Percentiles rank a stretch among this genome's conserved stretches.
Conservation (phyloP, 192 early-diverging fungal species). For the Rhizophagus sp. region DNA sequence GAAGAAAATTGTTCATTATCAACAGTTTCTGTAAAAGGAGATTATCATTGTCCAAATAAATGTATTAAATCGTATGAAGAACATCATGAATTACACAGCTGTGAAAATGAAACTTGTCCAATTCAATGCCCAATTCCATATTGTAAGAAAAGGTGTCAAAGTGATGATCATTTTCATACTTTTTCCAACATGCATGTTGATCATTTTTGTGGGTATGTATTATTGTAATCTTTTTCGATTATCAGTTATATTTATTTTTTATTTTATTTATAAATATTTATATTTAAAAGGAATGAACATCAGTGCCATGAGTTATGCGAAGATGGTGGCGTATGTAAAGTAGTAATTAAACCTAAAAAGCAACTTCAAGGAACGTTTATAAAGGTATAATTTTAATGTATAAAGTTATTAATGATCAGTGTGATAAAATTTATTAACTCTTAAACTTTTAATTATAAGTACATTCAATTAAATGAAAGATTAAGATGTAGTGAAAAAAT, state of each 20-base stretch:
- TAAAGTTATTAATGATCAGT: background rate
- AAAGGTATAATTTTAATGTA: background rate
- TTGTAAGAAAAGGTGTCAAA: conserved; percentile 6
- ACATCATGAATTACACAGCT: background rate
- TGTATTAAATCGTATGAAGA: conserved; percentile 12
- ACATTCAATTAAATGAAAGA: conserved; percentile 1
- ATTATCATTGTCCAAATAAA: conserved; percentile 18
- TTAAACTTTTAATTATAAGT: background rate
- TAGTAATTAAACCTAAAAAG: conserved; percentile 7
- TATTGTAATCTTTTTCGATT: background rate
- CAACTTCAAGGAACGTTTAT: conserved; percentile 17
- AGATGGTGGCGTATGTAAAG: conserved; percentile 24
- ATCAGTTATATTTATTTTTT: background rate
- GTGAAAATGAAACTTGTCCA: conserved; percentile 26
- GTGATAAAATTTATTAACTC: too few species aligned
- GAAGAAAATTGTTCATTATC: conserved; percentile 25
- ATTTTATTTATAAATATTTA: background rate
- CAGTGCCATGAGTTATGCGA: conserved; percentile 29
- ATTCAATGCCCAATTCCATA: conserved; percentile 16
- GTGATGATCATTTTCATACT: conserved; percentile 19
- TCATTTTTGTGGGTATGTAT: conserved; percentile 29
- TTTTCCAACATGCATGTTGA: background rate
- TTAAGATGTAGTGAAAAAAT: conserved; percentile 20
- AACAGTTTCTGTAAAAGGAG: conserved; percentile 11
- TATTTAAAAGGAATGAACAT: conserved; percentile 25